Evolutionary conservation across 108 stramenopile species (phyloP).

Genomic region (Nitzschia sp.): DNA sequence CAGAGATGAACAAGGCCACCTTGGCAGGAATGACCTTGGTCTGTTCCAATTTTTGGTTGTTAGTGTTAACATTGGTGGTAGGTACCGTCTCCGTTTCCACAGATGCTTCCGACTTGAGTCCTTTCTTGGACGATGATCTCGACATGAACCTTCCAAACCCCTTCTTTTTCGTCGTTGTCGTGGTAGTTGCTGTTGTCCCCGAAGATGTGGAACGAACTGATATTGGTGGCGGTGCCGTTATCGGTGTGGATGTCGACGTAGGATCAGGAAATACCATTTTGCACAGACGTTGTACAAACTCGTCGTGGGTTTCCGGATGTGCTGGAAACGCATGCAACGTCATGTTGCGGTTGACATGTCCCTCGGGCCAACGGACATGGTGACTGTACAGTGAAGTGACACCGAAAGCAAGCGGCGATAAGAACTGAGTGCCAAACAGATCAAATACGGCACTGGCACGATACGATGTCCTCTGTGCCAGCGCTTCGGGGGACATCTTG

Average conservation of each 20-base stretch:
- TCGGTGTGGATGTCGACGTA: not conserved
- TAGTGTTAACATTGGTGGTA: not conserved
- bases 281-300: slow-evolving; percentile 50
- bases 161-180: slow-evolving; percentile 1
- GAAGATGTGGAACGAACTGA: not conserved
- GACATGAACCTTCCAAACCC: slow-evolving; percentile 18
- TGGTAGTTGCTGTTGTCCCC: not conserved
- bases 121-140: not conserved
- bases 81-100: not conserved
- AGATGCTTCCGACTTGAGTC: not conserved
- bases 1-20: slow-evolving; percentile 53
- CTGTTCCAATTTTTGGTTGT: slow-evolving; percentile 12
- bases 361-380: slow-evolving; percentile 50
- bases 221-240: not conserved
- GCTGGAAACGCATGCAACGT: slow-evolving; percentile 49
- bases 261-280: slow-evolving; percentile 6
- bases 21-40: slow-evolving; percentile 26
- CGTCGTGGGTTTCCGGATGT: slow-evolving; percentile 54
- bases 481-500: slow-evolving; percentile 18
- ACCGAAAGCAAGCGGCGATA: slow-evolving; percentile 70
- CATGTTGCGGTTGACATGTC: slow-evolving; percentile 41
- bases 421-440: slow-evolving; percentile 52
- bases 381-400: slow-evolving; percentile 46
- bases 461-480: slow-evolving; percentile 2
- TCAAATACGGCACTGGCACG: slow-evolving; percentile 38